Evolutionary conservation across 495 filamentous ascomycete species (phyloP).

Genomic region (Aspergillus kassunensis): DNA sequence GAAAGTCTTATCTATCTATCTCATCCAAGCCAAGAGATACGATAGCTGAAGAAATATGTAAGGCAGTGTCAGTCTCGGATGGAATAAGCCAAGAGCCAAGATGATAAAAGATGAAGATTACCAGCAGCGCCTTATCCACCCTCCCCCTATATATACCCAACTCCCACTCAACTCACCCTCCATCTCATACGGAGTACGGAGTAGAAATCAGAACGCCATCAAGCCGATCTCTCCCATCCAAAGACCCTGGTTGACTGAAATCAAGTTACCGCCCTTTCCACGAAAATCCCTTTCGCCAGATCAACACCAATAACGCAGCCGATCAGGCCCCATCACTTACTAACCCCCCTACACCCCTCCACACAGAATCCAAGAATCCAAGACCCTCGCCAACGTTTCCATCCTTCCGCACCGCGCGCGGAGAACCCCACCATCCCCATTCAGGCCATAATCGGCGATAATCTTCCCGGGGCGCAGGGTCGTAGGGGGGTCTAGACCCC

Average conservation of each 20-base stretch:
- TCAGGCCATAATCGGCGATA: neutral
- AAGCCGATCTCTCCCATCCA: too few species aligned
- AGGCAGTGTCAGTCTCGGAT: too few species aligned
- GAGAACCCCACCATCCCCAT: neutral
- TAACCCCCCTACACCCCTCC: neutral
- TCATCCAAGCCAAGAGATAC: too few species aligned
- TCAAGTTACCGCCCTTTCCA: slow-evolving; percentile 1
- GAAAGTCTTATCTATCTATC: neutral
- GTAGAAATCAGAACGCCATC: too few species aligned
- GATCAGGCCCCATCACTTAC: slow-evolving; percentile 6
- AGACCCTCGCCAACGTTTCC: neutral
- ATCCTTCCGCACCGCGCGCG: too few species aligned
- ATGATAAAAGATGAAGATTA: too few species aligned
- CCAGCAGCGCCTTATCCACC: neutral
- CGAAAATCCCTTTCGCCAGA: neutral
- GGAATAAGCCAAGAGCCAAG: too few species aligned
- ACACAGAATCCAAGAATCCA: neutral
- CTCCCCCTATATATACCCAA: neutral
- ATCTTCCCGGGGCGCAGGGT: neutral
- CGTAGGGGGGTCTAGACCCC: too few species aligned
- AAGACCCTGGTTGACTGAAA: neutral
- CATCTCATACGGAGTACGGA: too few species aligned
- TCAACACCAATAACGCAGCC: neutral
- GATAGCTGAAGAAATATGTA: too few species aligned
- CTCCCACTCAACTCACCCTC: neutral